Base-by-base conservation (phyloP, 768 basidiomycete genomes). In the Russula sp. region DNA sequence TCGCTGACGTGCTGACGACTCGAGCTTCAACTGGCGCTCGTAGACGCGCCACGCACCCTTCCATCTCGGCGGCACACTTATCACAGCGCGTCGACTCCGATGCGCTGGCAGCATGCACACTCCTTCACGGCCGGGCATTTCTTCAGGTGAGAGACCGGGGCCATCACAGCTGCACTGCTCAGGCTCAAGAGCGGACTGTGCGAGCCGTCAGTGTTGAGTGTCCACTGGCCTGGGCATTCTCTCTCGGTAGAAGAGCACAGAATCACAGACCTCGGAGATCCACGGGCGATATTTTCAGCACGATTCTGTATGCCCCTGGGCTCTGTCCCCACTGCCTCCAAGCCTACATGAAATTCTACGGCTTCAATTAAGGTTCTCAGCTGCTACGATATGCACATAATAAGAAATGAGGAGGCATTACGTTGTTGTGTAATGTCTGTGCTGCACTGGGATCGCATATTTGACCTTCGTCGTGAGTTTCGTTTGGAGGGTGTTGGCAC, bases 391-490 rank as follows among this genome's bases (percentile, higher is more conserved):
- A 80, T 73, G 59, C 76, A 79, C 70, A 80, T 84, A 70, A 83
- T 48, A 14, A 61, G 54, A 0, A 57, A 25, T 22, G 20, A 11
- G 41, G 78, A 8, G 80, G 72, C 74, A 69, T 88, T 86, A 56
- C 89, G 78, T 73, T 80, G 84, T n/a, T n/a, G 56, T 85, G 79
- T 4, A 94, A 79, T 16, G 86, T 90, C 7, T 84, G 68, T 2
- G 90, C 88, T 1, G 92, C 92, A 66, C 93, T 91, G 22, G 92
- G 90, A 36, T 95, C 91, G n/a, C n/a, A n/a, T n/a, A n/a, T 70
- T 90, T 93, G 49, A 84, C 88, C 70, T 95, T 93, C 36, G 90
- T 80, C 2, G 81, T 76, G 57, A 95, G 80, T 69, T 90, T 93
- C 72, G 83, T 90, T 54, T 79, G 77, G 73, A 86, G 78, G 25